Evolutionary conservation across 2,329 filamentous ascomycete genomes (phyloP), one percentile per base, ranked within the genome.

Genomic region (Colletotrichum sojae): DNA sequence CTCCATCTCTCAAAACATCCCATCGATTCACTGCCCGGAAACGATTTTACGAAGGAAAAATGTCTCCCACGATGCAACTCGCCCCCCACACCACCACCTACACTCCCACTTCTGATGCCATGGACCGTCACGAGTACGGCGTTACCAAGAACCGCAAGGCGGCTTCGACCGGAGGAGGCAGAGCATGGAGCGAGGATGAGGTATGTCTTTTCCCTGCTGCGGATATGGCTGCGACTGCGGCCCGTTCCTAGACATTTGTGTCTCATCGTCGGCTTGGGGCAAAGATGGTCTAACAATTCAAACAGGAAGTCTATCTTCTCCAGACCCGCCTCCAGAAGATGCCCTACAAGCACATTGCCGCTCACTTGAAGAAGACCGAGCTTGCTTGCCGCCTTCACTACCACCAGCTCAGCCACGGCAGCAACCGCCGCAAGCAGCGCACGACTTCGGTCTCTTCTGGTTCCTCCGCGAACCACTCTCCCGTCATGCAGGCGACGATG

Each of bases 281-380:
- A 36, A 36, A 22, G 36, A 52, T 36, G 31, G 9, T 55, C 63
- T 70, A 70, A 67, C 57, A 6, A 8, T 15, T 13, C 16, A 20
- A 36, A 56, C 72, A 95, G 93, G 94, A 96, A 82, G 88, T 90
- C 67, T 96, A 95, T 79, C 90, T 96, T 63, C 87, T 96, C 70
- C 92, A 94, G 81, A 95, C 92, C 70, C 92, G 93, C 67, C 88
- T 93, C 76, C 92, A 95, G 76, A 95, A 95, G 83, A 94, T 95
- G 90, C 93, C 93, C 0, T 96, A 96, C 82, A 96, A 95, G 85
- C 92, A 95, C 78, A 96, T 96, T 77, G 93, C 93, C 67, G 89
- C 91, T 68, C 91, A 95, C 75, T 84, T 96, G 73, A 94, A 94
- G 82, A 97, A 96, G 85, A 96, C 93, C 0, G 93, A 96, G 83